Percentiles rank a stretch among this genome's conserved stretches.
phyloP scores from a whole-genome alignment of 2,329 filamentous ascomycete species.

The Colletotrichum lindemuthianum region DNA sequence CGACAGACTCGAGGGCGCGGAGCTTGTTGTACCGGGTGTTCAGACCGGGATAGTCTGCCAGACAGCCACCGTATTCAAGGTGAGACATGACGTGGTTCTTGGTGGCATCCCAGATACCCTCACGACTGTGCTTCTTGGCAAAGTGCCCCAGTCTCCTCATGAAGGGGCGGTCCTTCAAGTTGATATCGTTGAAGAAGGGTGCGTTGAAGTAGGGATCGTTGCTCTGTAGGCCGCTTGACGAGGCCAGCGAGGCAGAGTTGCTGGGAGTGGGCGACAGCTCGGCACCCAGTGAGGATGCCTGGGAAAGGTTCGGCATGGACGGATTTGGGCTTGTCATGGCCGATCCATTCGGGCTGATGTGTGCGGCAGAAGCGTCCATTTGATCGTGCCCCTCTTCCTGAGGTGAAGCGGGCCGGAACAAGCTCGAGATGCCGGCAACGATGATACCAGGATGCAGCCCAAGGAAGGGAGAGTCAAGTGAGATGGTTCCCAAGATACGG shows the following conservation, averaged over 20 bases:
- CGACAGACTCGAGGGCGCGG: conserved; percentile 76
- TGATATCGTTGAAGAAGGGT: conserved; percentile 78
- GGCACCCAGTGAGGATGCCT: conserved; percentile 37
- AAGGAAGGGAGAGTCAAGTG: conserved; percentile 86
- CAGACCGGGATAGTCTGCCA: conserved; percentile 79
- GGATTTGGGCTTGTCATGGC: conserved; percentile 39
- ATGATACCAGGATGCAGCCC: conserved; percentile 91
- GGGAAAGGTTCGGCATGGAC: conserved; percentile 40
- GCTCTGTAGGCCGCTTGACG: conserved; percentile 31
- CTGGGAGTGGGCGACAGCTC: conserved; percentile 35
- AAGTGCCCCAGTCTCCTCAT: conserved; percentile 78
- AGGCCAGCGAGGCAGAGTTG: conserved; percentile 23
- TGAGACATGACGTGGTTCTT: conserved; percentile 81
- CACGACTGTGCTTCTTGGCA: conserved; percentile 78
- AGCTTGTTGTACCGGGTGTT: conserved; percentile 76
- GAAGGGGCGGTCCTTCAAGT: conserved; percentile 74
- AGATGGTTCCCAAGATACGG: conserved; percentile 81
- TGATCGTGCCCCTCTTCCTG: conserved; percentile 39
- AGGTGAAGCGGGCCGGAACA: conserved; percentile 67
- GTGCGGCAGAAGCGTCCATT: conserved; percentile 20
- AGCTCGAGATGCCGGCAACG: conserved; percentile 80
- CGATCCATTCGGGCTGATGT: conserved; percentile 31
- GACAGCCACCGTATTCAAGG: conserved; percentile 82
- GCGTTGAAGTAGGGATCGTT: conserved; percentile 78
- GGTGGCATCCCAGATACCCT: conserved; percentile 75